Percentiles rank a stretch among this genome's conserved stretches.
Conservation (phyloP, 2,329 filamentous ascomycete genomes). For the Didymella pinodella region DNA sequence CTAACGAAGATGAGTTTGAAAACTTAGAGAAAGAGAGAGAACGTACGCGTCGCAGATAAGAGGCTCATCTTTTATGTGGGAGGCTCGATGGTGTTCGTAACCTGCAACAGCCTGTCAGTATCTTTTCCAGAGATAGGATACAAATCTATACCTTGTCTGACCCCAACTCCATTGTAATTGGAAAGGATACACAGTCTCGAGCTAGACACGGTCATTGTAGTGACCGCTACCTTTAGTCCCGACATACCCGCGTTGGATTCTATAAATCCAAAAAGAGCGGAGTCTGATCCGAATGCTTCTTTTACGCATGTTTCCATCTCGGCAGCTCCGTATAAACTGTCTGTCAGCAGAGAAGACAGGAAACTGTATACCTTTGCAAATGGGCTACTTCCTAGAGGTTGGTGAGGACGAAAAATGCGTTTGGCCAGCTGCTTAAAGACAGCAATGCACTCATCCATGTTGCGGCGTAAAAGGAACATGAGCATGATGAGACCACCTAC, state of each 20-base stretch:
- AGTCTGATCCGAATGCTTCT: neutral
- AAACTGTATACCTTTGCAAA: neutral
- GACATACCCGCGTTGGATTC: neutral
- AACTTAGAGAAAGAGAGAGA: slow-evolving; percentile 2
- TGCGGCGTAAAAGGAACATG: neutral
- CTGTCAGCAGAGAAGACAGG: neutral
- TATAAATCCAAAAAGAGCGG: neutral
- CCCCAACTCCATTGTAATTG: neutral
- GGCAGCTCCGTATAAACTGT: neutral
- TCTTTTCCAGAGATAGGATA: neutral
- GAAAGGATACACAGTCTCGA: neutral
- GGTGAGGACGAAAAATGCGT: neutral
- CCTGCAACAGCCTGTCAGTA: neutral
- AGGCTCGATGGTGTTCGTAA: slow-evolving; percentile 1
- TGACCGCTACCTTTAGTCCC: neutral
- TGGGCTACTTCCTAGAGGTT: neutral
- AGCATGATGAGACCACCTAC: slow-evolving; percentile 22
- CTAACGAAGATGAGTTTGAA: slow-evolving; percentile 7
- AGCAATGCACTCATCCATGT: neutral
- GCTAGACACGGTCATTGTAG: neutral
- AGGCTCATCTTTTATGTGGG: slow-evolving; percentile 15
- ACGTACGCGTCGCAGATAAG: slow-evolving; percentile 23
- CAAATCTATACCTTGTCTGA: neutral
- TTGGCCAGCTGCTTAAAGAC: neutral
- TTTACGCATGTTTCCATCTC: neutral